Evolutionary conservation across 192 early-diverging fungal genomes (phyloP), one percentile per base, ranked within the genome.

Genomic region (Allomyces arbusculus): DNA sequence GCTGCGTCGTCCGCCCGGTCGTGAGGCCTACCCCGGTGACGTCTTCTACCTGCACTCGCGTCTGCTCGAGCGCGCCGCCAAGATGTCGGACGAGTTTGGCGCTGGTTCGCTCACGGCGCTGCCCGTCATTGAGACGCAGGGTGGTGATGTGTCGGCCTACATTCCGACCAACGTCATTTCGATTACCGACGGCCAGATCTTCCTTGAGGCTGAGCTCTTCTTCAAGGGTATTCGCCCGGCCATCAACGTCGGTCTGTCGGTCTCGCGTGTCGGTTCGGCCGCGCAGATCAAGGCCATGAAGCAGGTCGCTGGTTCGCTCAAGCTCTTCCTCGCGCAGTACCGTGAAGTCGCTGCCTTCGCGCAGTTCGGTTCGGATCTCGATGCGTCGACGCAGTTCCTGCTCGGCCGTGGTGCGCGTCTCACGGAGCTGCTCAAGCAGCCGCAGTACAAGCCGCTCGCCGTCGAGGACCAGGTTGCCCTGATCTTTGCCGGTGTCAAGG

Each of bases 151-250:
- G 77, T 98, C 95, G 72, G 95, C 95, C 40, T 98, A 98, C 84
- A 98, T 98, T 85, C 95, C 95, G 69, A 98, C 95, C 75, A 98
- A 98, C 84, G 94, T 98, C 73, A 98, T 98, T 94, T 98, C 95
- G 79, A 99, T 99, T 73, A 99, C 95, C 68, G 95, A 99, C 82
- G 95, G 95, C 50, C 95, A 99, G 80, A 96, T 99, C 70, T 99
- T 99, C 89, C 86, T 99, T 84, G 95, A 99, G 82, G 92, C 95
- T 65, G 94, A 99, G 82, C 85, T 99, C 67, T 99, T 99, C 90
- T 99, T 96, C 90, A 99, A 96, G 89, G 95, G 95, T 87, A 80
- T 95, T 69, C 91, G 95, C 75, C 95, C 95, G 65, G 94, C 95
- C 69, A 99, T 99, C 79, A 99, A 99, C 83, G 94, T 99, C 79